Evolutionary conservation across 1,284 basidiomycete genomes (phyloP).

Genomic region (Ustilago curta): DNA sequence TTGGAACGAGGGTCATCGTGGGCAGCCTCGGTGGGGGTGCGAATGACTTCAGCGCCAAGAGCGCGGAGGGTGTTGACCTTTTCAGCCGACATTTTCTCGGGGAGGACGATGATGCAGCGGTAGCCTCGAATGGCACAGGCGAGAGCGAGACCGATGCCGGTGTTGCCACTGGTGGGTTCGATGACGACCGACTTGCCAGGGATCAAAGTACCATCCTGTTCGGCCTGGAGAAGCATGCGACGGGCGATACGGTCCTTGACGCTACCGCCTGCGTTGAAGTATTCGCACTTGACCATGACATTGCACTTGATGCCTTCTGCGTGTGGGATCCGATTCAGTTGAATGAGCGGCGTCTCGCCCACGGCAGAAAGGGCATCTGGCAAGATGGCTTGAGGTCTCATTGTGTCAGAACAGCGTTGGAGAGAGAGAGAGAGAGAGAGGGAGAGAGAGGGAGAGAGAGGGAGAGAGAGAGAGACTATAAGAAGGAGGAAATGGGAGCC

Average conservation of each 20-base stretch:
- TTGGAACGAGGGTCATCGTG: conserved; percentile 87
- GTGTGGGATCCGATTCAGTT: conserved; percentile 82
- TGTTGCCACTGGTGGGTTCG: conserved; percentile 89
- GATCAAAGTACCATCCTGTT: conserved; percentile 84
- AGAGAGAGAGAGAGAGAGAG: background rate
- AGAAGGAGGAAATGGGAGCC: conserved; percentile 14
- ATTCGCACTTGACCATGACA: conserved; percentile 91
- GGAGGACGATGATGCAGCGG: conserved; percentile 83
- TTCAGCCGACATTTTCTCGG: conserved; percentile 96
- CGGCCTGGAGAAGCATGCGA: conserved; percentile 94
- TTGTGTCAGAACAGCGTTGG: conserved; percentile 8
- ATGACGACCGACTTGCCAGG: conserved; percentile 92
- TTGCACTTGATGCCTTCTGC: conserved; percentile 87
- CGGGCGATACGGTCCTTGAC: conserved; percentile 89
- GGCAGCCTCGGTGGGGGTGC: conserved; percentile 90
- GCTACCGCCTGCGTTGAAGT: conserved; percentile 88
- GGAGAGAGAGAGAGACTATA: conserved; percentile 19
- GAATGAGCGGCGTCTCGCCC: conserved; percentile 89
- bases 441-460: background rate
- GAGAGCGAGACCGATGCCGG: conserved; percentile 78
- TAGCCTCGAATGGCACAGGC: conserved; percentile 89
- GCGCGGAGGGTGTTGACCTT: conserved; percentile 92
- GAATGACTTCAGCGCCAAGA: conserved; percentile 90
- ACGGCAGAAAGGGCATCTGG: conserved; percentile 80
- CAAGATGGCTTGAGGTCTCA: conserved; percentile 56